Conservation (phyloP, 306 rosid species). For the Gastrolobium villosum region DNA sequence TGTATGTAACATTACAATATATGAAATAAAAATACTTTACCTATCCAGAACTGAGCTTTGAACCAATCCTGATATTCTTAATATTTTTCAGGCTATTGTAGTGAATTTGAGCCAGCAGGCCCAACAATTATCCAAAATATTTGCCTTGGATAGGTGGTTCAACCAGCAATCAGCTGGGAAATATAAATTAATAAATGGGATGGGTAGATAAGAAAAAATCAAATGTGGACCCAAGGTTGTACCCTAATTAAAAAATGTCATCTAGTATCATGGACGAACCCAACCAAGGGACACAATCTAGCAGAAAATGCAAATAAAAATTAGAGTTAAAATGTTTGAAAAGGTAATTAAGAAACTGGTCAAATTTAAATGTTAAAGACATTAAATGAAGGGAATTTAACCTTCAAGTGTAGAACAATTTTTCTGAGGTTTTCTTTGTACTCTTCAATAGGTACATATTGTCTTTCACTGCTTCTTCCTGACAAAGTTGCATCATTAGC, state of each 20-base stretch:
- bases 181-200: conserved; percentile 30
- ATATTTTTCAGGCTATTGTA: conserved; percentile 13
- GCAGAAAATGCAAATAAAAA: conserved; percentile 33
- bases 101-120: conserved; percentile 11
- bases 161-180: conserved; percentile 20
- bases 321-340: conserved; percentile 31
- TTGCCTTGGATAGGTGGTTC: not conserved
- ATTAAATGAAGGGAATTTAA: conserved; percentile 42
- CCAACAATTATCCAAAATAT: not conserved
- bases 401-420: conserved; percentile 82
- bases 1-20: conserved; percentile 21
- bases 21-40: not conserved
- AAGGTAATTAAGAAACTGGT: not conserved
- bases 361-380: not conserved
- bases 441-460: conserved; percentile 84
- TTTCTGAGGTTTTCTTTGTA: conserved; percentile 79
- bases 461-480: conserved; percentile 75
- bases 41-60: conserved; percentile 27
- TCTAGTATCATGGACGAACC: conserved; percentile 1
- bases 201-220: not conserved
- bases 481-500: conserved; percentile 90
- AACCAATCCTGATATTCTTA: conserved; percentile 19
- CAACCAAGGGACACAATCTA: conserved; percentile 4
- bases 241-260: not conserved
- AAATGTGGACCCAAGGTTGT: not conserved